These are phyloP conservation scores for Curvularia spicifera DNA, from an alignment of 2,329 filamentous ascomycete genomes.

Conservation along the genomic window DNA sequence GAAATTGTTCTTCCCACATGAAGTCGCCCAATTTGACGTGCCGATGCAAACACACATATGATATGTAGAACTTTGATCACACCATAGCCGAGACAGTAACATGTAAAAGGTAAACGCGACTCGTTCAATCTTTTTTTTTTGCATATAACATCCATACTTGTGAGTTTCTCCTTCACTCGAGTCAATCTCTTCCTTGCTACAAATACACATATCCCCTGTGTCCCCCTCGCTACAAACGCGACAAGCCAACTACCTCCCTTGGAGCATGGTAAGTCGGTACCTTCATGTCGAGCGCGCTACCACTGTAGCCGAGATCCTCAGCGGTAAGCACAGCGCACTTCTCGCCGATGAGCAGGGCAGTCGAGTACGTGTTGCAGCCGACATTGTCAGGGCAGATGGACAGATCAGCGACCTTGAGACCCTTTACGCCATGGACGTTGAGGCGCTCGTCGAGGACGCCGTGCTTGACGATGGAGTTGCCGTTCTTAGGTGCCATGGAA, in stretches of 20 bases:
- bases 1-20: too few relatives aligned
- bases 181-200: background rate
- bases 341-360: conserved; percentile 76
- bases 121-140: conserved; percentile 1
- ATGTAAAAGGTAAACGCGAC: background rate
- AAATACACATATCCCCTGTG: background rate
- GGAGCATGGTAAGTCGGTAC: conserved; percentile 61
- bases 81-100: background rate
- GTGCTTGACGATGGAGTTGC: conserved; percentile 81
- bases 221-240: conserved; percentile 45
- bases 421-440: conserved; percentile 78
- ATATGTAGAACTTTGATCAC: too few relatives aligned
- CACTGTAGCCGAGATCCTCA: conserved; percentile 77
- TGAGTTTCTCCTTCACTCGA: background rate
- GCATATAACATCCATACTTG: background rate
- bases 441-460: conserved; percentile 78
- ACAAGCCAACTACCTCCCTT: conserved; percentile 52
- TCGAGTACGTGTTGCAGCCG: conserved; percentile 66
- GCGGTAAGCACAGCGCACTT: conserved; percentile 73
- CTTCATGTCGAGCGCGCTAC: conserved; percentile 77
- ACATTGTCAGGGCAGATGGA: conserved; percentile 81
- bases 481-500: conserved; percentile 77
- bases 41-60: too few relatives aligned
- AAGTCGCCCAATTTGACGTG: too few relatives aligned
- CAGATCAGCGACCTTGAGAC: conserved; percentile 77